Base-by-base conservation (phyloP, 1,139 yeast genomes). In the Taphrina confusa region DNA sequence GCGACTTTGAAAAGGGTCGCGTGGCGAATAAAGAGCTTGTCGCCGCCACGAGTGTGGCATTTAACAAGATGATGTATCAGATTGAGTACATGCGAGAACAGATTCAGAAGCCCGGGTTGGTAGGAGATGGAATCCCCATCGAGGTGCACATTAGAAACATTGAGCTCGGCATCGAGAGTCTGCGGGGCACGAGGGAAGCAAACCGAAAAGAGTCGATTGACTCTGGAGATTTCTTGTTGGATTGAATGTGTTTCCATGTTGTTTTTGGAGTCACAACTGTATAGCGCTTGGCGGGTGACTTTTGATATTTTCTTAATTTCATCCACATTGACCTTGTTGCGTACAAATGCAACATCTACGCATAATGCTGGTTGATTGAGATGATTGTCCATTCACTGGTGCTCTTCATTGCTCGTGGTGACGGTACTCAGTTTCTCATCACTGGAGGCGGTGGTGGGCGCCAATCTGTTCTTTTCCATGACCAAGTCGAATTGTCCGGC, bases 401-500 rank as follows among this genome's bases (percentile, higher is more conserved):
- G 28, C 23, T 47, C 52, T 14, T 47, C 52, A 12, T 31, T 47
- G 52, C 52, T 47, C 28, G 52, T 27, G 3, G 52, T 47, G 37
- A 47, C 42, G 52, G 52, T 47, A 22, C 28, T 22, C 42, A 47
- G 5, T 14, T 47, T 47, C 31, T 47, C 52, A 8, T 31, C 52
- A 25, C 40, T 14, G 16, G 6, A 6, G 6, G 16, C 16, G 16
- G 16, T 14, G 8, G 9, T 11, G 25, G 9, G 25, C 33, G 9
- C 12, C 12, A 42, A 37, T 11, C 39, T 54, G 30, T 27, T 36
- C 23, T n/a, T 37, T 20, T 52, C 49, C 42, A 52, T 28, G 8
- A 51, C 59, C 55, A 73, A 64, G 42, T 73, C 68, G 58, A 73
- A 73, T 25, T 63, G 60, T 2, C 73, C 74, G 14, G 64, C 36